Evolutionary conservation across 495 filamentous ascomycete genomes (phyloP), one percentile per base, ranked within the genome.

Genomic region (Penicillium flavigenum): DNA sequence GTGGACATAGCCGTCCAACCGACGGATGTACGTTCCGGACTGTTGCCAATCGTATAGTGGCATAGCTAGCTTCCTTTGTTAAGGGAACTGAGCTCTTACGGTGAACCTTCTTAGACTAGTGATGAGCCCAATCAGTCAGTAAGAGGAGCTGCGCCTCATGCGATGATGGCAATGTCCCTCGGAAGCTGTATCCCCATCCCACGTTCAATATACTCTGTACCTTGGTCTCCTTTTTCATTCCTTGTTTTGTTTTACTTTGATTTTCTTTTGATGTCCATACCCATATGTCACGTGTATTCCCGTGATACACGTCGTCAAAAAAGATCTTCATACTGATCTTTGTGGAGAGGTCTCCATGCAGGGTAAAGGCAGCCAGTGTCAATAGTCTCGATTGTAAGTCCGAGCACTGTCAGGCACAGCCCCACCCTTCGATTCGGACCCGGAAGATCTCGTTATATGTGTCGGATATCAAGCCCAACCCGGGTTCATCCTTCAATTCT

Each of bases 291-390:
- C 32, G 46, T 29, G 27, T 17, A 14, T 31, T 7, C 1, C 27
- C 16, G 9, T 17, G 20, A 26, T 29, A 14, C 42, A 44, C 1
- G 11, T 47, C 44, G n/a, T n/a, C 9, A 12, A 12, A n/a, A 32
- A 16, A 20, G 27, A 31, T 48, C 46, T 48, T n/a, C 14, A 11
- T 14, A 22, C 29, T 27, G 31, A 51, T 41, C 39, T 11, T 43
- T 43, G 36, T 20, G n/a, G 24, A 44, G 24, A 16, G 38, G 51
- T 14, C 32, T 48, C 48, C 22, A 51, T 61, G 54, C 49, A 61
- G 54, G 49, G 32, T n/a, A 24, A 34, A 52, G 48, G 36, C 27
- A 48, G 46, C 38, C 55, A 45, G 22, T 38, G 34, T 54, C 54
- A 48, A 54, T 53, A 54, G 54, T 32, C 45, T 45, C 26, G n/a